Evolutionary conservation across 2,329 filamentous ascomycete genomes (phyloP).

Genomic region (Neonectria neomacrospora): DNA sequence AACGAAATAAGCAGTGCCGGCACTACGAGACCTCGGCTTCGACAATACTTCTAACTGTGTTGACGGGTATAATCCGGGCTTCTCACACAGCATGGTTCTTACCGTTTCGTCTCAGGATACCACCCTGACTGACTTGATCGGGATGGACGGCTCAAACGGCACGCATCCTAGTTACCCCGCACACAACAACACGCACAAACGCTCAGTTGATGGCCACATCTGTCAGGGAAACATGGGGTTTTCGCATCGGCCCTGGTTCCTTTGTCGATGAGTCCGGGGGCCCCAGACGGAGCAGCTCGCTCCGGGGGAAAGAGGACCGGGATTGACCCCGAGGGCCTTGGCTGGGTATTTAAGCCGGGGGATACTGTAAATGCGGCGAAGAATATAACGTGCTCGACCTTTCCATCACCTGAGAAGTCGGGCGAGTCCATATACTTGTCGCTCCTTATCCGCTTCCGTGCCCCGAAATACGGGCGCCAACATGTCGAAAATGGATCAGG

Average conservation of each 20-base stretch:
- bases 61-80: no score
- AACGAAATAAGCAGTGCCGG: no score
- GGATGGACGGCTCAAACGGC: not conserved
- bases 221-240: not conserved
- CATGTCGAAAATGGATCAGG: slow-evolving; percentile 13
- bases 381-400: not conserved
- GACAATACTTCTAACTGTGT: no score
- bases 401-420: not conserved
- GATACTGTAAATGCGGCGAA: not conserved
- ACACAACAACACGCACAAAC: not conserved
- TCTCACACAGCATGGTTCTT: no score
- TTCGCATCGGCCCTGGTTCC: not conserved
- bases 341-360: not conserved
- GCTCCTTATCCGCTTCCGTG: not conserved
- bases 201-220: not conserved
- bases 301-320: not conserved
- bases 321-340: not conserved
- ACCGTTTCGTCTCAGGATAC: no score
- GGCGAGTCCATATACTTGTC: not conserved
- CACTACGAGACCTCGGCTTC: no score
- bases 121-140: not conserved
- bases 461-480: not conserved
- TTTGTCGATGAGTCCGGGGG: not conserved
- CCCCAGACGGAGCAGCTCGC: not conserved
- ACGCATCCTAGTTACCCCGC: not conserved